phyloP scores from a whole-genome alignment of 2,329 filamentous ascomycete species.

The Fusarium keratoplasticum region DNA sequence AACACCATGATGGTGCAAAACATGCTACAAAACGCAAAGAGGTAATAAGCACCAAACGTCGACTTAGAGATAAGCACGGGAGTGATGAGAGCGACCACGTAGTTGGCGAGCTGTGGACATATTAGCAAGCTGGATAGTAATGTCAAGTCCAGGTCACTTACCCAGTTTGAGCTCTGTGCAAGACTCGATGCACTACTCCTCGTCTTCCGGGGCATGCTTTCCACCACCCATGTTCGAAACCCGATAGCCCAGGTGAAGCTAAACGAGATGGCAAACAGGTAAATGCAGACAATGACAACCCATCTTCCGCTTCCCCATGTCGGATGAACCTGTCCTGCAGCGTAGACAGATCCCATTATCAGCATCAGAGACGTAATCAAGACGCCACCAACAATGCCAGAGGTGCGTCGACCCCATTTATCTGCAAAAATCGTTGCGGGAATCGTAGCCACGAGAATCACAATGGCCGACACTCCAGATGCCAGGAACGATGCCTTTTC shows the following conservation, averaged over 20 bases:
- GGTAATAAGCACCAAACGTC: constrained; percentile 57
- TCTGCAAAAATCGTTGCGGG: constrained; percentile 67
- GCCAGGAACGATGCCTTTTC: constrained; percentile 66
- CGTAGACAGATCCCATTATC: constrained; percentile 64
- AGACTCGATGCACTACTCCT: constrained; percentile 66
- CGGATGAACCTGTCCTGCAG: constrained; percentile 53
- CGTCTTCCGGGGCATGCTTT: constrained; percentile 67
- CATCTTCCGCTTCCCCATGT: constrained; percentile 55
- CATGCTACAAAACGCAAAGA: constrained; percentile 56
- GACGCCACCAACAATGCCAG: constrained; percentile 64
- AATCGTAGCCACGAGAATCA: constrained; percentile 66
- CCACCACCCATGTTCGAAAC: constrained; percentile 64
- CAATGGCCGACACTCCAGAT: constrained; percentile 68
- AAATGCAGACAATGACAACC: constrained; percentile 64
- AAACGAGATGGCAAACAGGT: constrained; percentile 60
- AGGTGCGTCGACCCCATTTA: constrained; percentile 65
- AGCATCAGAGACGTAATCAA: constrained; percentile 63
- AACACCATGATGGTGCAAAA: constrained; percentile 51
- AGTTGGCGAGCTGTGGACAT: constrained; percentile 53
- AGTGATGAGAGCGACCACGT: constrained; percentile 58
- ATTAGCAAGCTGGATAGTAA: background rate
- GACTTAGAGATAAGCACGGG: constrained; percentile 54
- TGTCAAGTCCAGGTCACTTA: constrained; percentile 18
- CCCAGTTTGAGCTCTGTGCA: constrained; percentile 66
- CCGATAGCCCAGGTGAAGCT: constrained; percentile 64